Evolutionary conservation across 306 rosid genomes (phyloP), one percentile per base, ranked within the genome.

Genomic region (Datisca glomerata): DNA sequence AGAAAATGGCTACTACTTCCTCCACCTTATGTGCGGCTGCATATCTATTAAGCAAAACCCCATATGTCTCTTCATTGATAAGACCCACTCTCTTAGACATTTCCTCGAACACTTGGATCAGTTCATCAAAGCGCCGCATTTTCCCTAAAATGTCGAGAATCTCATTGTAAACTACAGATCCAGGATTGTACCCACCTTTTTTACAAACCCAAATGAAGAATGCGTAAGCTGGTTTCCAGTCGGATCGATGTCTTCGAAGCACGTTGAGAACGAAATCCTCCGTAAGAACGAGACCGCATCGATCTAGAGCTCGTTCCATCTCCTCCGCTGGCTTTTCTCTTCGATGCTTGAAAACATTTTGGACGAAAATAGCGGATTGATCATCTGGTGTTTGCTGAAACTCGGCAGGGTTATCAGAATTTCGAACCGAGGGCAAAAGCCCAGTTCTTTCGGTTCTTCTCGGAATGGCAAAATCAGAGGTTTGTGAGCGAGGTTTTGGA

Each of bases 171-270:
- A 64, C 51, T 7, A 21, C 53, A 12, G 76, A 67, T 47, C 59
- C 63, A 23, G 80, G 83, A 2, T 31, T 2, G 12, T 56, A 70
- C 1, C 48, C 45, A 42, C 21, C 38, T 32, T 54, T 32, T 33
- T 61, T 65, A n/a, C 55, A 59, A 34, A 43, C 80, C 96, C 96
- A 86, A 12, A 60, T 53, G 72, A 80, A 81, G 78, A 72, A 78
- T 2, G 55, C 41, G 29, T 56, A 56, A 4, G 93, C 89, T 4
- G 63, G 74, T 47, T 40, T 73, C 96, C 93, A 86, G 59, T 86
- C 86, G 3, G 82, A 66, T 35, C 60, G 80, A 40, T 72, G 93
- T 31, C 89, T 63, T 27, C 49, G 60, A 9, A 81, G 80, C 13
- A 78, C 86, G n/a, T 66, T 51, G 46, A 80, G 62, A 37, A 78